Conservation (phyloP, 495 filamentous ascomycete genomes). For the Podospora anserina region DNA sequence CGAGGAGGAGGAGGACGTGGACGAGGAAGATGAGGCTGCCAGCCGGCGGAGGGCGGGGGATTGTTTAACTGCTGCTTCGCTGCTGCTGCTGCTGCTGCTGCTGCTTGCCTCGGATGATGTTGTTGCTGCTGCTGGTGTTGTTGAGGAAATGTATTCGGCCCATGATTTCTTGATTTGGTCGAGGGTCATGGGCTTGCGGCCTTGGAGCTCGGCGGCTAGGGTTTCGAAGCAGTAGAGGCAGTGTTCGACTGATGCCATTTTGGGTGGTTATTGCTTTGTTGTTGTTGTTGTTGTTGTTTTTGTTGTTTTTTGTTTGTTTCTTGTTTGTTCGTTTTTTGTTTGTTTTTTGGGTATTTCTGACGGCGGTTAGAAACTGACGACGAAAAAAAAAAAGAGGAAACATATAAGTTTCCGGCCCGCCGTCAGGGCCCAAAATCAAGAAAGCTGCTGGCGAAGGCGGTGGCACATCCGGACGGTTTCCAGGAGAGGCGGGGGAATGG, state of each 20-base stretch:
- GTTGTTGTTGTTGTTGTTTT: background rate
- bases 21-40: conserved; percentile 32
- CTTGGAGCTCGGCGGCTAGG: conserved; percentile 55
- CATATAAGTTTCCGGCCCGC: background rate
- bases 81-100: conserved; percentile 5
- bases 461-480: conserved; percentile 10
- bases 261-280: background rate
- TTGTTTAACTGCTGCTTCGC: conserved; percentile 24
- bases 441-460: background rate
- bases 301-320: background rate
- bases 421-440: background rate
- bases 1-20: conserved; percentile 26
- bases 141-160: conserved; percentile 46
- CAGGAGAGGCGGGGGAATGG: background rate
- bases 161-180: conserved; percentile 68
- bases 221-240: conserved; percentile 91
- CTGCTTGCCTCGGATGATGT: background rate
- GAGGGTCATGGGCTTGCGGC: conserved; percentile 51
- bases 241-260: conserved; percentile 79
- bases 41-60: conserved; percentile 40
- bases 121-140: conserved; percentile 21
- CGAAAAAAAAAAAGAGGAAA: background rate
- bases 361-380: background rate
- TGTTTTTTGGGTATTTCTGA: conserved; percentile 5
- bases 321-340: background rate